phyloP scores from a whole-genome alignment of 441 rosid genomes.

The Hura crepitans region DNA sequence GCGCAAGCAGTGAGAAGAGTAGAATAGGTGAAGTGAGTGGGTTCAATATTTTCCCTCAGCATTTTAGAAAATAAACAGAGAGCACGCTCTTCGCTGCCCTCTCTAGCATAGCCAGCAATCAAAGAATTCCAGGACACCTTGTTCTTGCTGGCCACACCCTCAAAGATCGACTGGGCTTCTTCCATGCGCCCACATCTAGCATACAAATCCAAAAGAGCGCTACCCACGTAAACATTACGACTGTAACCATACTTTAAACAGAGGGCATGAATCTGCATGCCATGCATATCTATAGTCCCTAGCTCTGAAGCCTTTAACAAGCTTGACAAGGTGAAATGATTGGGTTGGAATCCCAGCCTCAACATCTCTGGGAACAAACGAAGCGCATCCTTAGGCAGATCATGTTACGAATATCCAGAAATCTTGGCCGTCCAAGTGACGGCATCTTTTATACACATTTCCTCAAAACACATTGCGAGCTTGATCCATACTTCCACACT shows the following conservation, averaged over 20 bases:
- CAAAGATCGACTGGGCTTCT: constrained; percentile 48
- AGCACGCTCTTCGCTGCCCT: constrained; percentile 50
- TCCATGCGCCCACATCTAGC: constrained; percentile 58
- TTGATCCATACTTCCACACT: constrained; percentile 32
- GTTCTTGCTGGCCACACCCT: constrained; percentile 37
- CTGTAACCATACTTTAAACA: constrained; percentile 39
- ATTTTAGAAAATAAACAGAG: constrained; percentile 51
- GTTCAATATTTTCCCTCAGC: constrained; percentile 38
- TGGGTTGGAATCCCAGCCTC: constrained; percentile 33
- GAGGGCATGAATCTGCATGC: constrained; percentile 42
- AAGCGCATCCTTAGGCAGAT: constrained; percentile 42
- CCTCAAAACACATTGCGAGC: constrained; percentile 54
- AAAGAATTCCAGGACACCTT: constrained; percentile 73
- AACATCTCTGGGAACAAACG: constrained; percentile 40
- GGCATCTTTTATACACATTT: constrained; percentile 58
- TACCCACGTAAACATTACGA: constrained; percentile 42
- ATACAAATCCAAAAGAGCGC: constrained; percentile 51
- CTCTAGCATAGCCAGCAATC: constrained; percentile 56
- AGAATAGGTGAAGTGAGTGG: constrained; percentile 71
- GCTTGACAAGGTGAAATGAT: constrained; percentile 43
- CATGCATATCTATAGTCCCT: constrained; percentile 20
- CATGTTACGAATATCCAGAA: constrained; percentile 56
- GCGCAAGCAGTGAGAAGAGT: constrained; percentile 62
- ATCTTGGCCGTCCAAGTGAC: constrained; percentile 70
- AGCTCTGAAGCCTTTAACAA: constrained; percentile 41